Evolutionary conservation across 208 protist genomes (phyloP).

Genomic region (Wallacemonas collosoma): DNA sequence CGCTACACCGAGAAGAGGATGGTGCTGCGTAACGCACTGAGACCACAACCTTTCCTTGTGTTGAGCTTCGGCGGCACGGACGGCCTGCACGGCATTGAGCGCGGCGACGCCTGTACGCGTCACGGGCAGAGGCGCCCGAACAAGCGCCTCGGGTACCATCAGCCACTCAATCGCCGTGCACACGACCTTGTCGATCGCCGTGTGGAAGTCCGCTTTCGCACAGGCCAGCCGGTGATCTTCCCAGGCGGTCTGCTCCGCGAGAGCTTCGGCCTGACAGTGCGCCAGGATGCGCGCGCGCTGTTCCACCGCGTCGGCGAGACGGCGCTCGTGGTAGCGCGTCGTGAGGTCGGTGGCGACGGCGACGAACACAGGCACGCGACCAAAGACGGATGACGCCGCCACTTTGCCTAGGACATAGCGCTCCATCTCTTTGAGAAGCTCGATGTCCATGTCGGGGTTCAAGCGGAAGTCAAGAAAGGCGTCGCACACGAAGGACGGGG

Average conservation of each 20-base stretch:
- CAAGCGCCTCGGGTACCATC: neutral
- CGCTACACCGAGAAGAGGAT: slow-evolving; percentile 12
- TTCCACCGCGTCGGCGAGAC: too few species aligned
- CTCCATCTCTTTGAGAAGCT: slow-evolving; percentile 12
- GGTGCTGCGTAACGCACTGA: neutral
- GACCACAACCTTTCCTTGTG: neutral
- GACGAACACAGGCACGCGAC: neutral
- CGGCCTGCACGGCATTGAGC: too few species aligned
- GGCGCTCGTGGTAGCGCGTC: neutral
- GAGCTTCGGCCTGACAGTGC: too few species aligned
- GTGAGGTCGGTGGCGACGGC: slow-evolving; percentile 5
- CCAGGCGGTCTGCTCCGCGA: too few species aligned
- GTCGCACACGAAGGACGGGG: slow-evolving; percentile 3
- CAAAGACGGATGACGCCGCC: neutral
- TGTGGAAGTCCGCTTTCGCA: neutral
- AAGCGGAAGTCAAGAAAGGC: slow-evolving; percentile 12
- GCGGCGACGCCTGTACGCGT: too few species aligned
- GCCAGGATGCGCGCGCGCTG: too few species aligned
- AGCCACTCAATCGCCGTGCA: neutral
- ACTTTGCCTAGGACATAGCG: slow-evolving; percentile 7
- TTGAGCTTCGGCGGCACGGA: too few species aligned
- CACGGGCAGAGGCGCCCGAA: too few species aligned
- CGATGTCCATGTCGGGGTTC: neutral
- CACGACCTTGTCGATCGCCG: slow-evolving; percentile 14
- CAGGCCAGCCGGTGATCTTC: neutral